Evolutionary conservation across 2,329 filamentous ascomycete species (phyloP).

Genomic region (Colletotrichum spaethianum): DNA sequence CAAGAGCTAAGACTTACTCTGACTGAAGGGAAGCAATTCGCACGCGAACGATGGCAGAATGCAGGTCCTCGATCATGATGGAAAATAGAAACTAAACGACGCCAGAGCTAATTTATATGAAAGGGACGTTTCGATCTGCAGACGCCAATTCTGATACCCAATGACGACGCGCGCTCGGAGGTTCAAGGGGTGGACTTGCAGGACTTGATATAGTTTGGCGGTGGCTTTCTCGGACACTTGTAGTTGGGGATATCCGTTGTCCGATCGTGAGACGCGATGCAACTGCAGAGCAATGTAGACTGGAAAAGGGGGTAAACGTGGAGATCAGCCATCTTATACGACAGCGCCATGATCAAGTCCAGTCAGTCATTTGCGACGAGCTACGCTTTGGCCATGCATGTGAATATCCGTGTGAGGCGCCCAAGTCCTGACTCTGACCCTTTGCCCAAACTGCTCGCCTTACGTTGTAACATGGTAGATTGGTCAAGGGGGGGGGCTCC

Average conservation of each 20-base stretch:
- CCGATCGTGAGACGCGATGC: conserved; percentile 40
- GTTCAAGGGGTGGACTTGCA: conserved; percentile 31
- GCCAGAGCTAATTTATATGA: conserved; percentile 32
- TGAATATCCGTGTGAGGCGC: conserved; percentile 25
- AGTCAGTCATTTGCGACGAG: conserved; percentile 27
- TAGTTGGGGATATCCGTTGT: conserved; percentile 52
- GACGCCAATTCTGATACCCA: conserved; percentile 18
- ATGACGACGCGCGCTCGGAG: conserved; percentile 36
- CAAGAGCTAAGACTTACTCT: conserved; percentile 55
- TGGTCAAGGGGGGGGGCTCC: conserved; percentile 6
- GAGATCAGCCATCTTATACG: conserved; percentile 37
- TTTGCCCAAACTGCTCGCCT: not conserved
- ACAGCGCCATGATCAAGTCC: conserved; percentile 27
- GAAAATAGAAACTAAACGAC: conserved; percentile 5
- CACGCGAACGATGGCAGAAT: conserved; percentile 59
- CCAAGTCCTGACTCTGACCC: conserved; percentile 13
- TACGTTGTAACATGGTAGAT: conserved; percentile 8
- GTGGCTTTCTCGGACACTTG: conserved; percentile 36
- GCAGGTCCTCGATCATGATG: conserved; percentile 58
- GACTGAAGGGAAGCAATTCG: conserved; percentile 64
- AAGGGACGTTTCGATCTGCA: conserved; percentile 16
- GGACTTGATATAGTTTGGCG: conserved; percentile 35
- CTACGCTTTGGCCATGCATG: conserved; percentile 38
- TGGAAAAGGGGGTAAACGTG: not conserved
- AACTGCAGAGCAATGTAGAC: not conserved